Conservation (phyloP, 495 filamentous ascomycete species). For the Trichoderma virens region DNA sequence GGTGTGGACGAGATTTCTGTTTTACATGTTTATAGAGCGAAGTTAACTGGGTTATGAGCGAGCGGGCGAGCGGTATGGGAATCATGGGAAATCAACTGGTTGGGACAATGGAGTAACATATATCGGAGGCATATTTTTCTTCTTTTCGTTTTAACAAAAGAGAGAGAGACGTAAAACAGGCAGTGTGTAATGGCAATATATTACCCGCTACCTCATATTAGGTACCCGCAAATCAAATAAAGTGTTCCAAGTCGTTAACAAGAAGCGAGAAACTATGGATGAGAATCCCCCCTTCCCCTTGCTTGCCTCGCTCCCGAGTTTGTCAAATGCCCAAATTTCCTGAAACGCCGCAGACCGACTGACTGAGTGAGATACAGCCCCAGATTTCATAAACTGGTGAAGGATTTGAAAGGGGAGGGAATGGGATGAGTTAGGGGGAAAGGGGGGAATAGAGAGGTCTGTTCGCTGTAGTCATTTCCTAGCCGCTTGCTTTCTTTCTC, state of each 20-base stretch:
- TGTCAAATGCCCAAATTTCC: neutral
- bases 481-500: constrained; percentile 2
- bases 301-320: neutral
- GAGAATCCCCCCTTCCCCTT: neutral
- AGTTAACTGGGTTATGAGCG: no score
- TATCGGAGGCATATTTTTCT: neutral
- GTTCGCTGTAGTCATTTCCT: constrained; percentile 3
- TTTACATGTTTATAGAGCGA: constrained; percentile 33
- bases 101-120: neutral
- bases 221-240: neutral
- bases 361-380: neutral
- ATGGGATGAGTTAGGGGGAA: neutral
- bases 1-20: constrained; percentile 41
- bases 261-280: neutral
- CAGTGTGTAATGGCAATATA: constrained; percentile 1
- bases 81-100: neutral
- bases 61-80: no score
- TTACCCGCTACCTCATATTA: constrained; percentile 4
- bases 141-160: no score
- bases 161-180: neutral
- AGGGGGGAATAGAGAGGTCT: neutral
- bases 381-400: neutral
- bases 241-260: neutral
- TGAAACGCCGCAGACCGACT: constrained; percentile 6
- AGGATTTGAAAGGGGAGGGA: neutral